These are phyloP conservation scores for Pseudoneurospora amorphoporcata DNA, from an alignment of 495 filamentous ascomycete genomes.

Conservation along the genomic window DNA sequence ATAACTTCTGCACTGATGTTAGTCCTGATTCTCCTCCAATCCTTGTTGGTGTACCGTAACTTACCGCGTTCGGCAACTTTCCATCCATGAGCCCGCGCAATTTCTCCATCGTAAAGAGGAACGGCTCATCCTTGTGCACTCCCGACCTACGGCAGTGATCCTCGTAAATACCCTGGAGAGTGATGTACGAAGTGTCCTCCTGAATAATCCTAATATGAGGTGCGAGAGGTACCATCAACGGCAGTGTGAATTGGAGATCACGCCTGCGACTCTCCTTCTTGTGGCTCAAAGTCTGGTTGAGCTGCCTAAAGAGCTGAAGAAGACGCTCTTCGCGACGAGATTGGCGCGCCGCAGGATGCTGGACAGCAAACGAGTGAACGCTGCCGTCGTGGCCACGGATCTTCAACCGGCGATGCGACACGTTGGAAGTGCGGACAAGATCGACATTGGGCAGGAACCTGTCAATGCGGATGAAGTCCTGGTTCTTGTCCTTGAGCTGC, in stretches of 20 bases:
- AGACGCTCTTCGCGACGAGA: slow-evolving; percentile 91
- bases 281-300: slow-evolving; percentile 81
- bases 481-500: slow-evolving; percentile 94
- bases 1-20: slow-evolving; percentile 37
- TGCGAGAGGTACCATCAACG: slow-evolving; percentile 86
- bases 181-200: slow-evolving; percentile 90
- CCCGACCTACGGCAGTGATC: slow-evolving; percentile 82
- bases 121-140: slow-evolving; percentile 87
- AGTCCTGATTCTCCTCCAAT: neutral
- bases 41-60: slow-evolving; percentile 2
- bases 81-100: slow-evolving; percentile 63
- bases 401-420: slow-evolving; percentile 84
- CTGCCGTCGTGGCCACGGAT: slow-evolving; percentile 98
- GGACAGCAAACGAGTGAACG: slow-evolving; percentile 86
- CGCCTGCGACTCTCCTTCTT: slow-evolving; percentile 89
- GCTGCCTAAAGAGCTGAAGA: slow-evolving; percentile 92
- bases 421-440: slow-evolving; percentile 74
- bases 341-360: slow-evolving; percentile 85
- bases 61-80: slow-evolving; percentile 44
- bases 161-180: slow-evolving; percentile 87
- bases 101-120: slow-evolving; percentile 90
- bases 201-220: slow-evolving; percentile 89
- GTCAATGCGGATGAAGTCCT: slow-evolving; percentile 94
- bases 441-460: slow-evolving; percentile 92
- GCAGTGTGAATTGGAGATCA: slow-evolving; percentile 91